Percentiles rank a stretch among this genome's conserved stretches.
Conservation (phyloP, 305 asterid species). For the Ajuga reptans region DNA sequence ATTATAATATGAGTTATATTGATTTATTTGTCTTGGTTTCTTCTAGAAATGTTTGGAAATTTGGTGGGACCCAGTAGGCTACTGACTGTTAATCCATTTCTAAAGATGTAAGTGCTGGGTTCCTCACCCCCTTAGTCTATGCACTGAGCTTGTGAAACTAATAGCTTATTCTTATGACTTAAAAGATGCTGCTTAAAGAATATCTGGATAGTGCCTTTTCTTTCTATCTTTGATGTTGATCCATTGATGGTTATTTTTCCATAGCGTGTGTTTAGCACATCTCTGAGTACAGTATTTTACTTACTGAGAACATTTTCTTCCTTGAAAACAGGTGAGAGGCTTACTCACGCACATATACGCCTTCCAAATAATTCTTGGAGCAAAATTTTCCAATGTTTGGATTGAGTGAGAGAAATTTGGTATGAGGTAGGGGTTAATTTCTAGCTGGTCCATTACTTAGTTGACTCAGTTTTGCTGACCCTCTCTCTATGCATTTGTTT, state of each 20-base stretch:
- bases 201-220: background rate
- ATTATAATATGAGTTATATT: background rate
- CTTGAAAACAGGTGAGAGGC: slow-evolving; percentile 25
- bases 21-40: background rate
- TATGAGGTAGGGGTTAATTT: slow-evolving; percentile 12
- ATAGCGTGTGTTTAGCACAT: background rate
- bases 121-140: background rate
- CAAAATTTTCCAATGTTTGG: slow-evolving; percentile 1
- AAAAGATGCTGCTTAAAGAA: background rate
- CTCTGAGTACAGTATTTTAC: background rate
- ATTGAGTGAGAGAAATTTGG: slow-evolving; percentile 9
- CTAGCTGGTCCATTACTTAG: slow-evolving; percentile 8
- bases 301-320: slow-evolving; percentile 10
- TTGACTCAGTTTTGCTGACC: slow-evolving; percentile 8
- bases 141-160: background rate
- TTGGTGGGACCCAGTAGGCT: background rate
- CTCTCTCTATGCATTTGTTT: background rate
- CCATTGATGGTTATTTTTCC: background rate
- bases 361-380: background rate
- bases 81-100: background rate
- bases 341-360: background rate
- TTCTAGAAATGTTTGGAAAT: background rate
- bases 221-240: slow-evolving; percentile 1
- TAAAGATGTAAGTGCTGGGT: background rate
- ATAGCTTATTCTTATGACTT: background rate